Evolutionary conservation across 345 rosid species (phyloP).

Genomic region (Stellera chamaejasme): DNA sequence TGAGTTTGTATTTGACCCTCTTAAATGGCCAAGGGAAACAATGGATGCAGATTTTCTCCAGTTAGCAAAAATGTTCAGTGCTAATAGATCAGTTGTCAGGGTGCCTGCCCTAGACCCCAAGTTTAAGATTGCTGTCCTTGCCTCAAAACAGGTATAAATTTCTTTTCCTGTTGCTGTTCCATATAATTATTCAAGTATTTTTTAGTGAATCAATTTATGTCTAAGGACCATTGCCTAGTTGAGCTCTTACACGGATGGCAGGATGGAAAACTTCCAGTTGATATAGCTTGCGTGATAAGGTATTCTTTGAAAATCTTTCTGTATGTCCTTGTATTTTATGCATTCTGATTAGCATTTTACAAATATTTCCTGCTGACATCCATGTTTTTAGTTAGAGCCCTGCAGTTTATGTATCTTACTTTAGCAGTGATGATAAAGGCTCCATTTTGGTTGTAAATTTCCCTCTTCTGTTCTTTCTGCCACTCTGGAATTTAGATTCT

Average conservation of each 20-base stretch:
- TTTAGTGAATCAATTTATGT: conserved; percentile 1
- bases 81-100: conserved; percentile 63
- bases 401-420: no score
- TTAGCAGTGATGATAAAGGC: no score
- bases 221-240: conserved; percentile 84
- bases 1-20: conserved; percentile 67
- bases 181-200: not conserved
- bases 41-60: conserved; percentile 64
- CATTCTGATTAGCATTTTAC: not conserved
- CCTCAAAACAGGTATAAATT: conserved; percentile 64
- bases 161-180: not conserved
- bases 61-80: conserved; percentile 47
- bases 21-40: conserved; percentile 70
- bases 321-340: not conserved
- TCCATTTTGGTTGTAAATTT: not conserved
- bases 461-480: not conserved
- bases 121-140: conserved; percentile 79
- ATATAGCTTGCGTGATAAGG: conserved; percentile 90
- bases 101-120: conserved; percentile 78
- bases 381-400: no score
- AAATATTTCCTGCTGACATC: not conserved
- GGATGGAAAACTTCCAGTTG: conserved; percentile 81
- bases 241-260: conserved; percentile 91
- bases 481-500: not conserved
- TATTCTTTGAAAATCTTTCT: conserved; percentile 14